Percentiles rank a stretch among this genome's conserved stretches.
Conservation (phyloP, 2,329 filamentous ascomycete genomes). For the Penicillium sp. region DNA sequence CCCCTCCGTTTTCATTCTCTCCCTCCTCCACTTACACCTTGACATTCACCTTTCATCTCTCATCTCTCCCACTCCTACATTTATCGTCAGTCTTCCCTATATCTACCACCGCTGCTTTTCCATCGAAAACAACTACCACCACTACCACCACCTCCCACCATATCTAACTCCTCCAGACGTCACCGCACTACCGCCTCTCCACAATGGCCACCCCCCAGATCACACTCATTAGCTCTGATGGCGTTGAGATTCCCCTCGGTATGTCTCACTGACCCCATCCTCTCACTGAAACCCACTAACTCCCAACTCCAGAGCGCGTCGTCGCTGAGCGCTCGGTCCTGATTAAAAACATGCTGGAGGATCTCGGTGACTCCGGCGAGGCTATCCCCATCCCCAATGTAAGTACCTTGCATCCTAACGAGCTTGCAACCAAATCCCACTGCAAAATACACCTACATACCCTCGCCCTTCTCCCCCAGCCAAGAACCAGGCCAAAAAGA, state of each 20-base stretch:
- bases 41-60: neutral
- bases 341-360: constrained; percentile 98
- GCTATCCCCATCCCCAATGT: constrained; percentile 73
- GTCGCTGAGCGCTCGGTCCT: constrained; percentile 91
- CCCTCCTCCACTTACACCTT: neutral
- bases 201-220: constrained; percentile 35
- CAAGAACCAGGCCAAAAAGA: no score
- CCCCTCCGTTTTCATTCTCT: constrained; percentile 1
- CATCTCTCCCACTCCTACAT: neutral
- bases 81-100: neutral
- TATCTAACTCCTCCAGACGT: constrained; percentile 2
- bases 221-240: constrained; percentile 57
- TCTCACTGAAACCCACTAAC: constrained; percentile 22
- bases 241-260: constrained; percentile 56
- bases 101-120: neutral
- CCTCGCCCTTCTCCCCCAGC: no score
- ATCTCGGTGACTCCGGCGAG: constrained; percentile 70
- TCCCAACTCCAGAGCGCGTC: constrained; percentile 69
- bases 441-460: no score
- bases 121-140: neutral
- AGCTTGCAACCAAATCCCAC: neutral
- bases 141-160: neutral
- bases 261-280: constrained; percentile 33
- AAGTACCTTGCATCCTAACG: constrained; percentile 14
- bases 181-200: constrained; percentile 1